These are phyloP conservation scores for Fraxinus sp. DNA, from an alignment of 305 asterid species.

Conservation along the genomic window DNA sequence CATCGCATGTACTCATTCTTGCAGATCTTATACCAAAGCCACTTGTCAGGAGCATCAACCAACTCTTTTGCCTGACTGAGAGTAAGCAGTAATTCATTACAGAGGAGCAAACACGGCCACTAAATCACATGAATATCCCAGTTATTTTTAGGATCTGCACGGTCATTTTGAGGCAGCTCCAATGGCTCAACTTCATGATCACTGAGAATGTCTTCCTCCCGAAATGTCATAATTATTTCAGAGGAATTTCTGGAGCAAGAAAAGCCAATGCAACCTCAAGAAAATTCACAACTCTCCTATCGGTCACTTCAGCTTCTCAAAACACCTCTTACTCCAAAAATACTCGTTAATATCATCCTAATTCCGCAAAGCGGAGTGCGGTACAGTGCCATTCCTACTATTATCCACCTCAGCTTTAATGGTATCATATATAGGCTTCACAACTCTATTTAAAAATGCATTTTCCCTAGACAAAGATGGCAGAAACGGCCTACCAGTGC, in stretches of 20 bases:
- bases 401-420: slow-evolving; percentile 41
- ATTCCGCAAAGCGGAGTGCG: slow-evolving; percentile 54
- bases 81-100: slow-evolving; percentile 46
- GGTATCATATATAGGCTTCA: slow-evolving; percentile 43
- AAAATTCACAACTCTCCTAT: slow-evolving; percentile 39
- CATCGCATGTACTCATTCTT: slow-evolving; percentile 49
- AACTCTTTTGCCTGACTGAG: slow-evolving; percentile 53
- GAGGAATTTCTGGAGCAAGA: slow-evolving; percentile 42
- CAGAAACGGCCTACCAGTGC: slow-evolving; percentile 44
- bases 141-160: background rate
- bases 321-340: slow-evolving; percentile 51
- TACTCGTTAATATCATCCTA: slow-evolving; percentile 55
- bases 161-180: slow-evolving; percentile 43
- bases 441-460: slow-evolving; percentile 36
- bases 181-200: slow-evolving; percentile 49
- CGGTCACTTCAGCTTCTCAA: slow-evolving; percentile 47
- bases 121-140: slow-evolving; percentile 50
- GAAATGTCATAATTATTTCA: slow-evolving; percentile 42
- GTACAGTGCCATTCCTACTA: slow-evolving; percentile 49
- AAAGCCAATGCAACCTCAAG: slow-evolving; percentile 41
- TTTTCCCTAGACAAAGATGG: slow-evolving; percentile 46
- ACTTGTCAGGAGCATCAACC: slow-evolving; percentile 53
- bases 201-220: slow-evolving; percentile 50
- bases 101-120: slow-evolving; percentile 55
- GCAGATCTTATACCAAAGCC: slow-evolving; percentile 52